Evolutionary conservation across 768 basidiomycete species (phyloP), one percentile per base, ranked within the genome.

Genomic region (Collybia mongolica): DNA sequence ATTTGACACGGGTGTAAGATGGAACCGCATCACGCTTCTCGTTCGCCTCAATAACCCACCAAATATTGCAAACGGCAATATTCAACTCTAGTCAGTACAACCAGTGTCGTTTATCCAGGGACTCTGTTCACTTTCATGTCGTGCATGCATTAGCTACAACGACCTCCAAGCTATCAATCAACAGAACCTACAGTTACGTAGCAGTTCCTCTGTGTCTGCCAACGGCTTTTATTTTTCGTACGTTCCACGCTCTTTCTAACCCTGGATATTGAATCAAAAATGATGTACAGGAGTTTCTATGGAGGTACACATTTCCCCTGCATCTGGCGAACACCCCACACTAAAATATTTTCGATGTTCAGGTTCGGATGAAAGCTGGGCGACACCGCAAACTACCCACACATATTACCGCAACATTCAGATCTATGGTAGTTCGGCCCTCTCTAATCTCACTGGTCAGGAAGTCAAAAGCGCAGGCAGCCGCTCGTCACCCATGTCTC

Each of bases 151-250:
- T 52, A 88, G 85, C 63, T 86, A 83, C 70, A 89, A 93, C 60
- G 83, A 87, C 59, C 71, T 80, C 2, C 74, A 75, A 40, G 88
- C 78, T 2, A 62, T 90, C 12, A 69, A 77, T 39, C 82, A 88
- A 61, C 62, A 72, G 22, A 74, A 82, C 56, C 70, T 93, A 18
- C 82, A 85, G 58, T 76, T 90, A 49, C 83, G 92, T 20, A 75
- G 74, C 19, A 72, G 67, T 24, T 64, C 75, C 18, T 65, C 67
- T 20, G 68, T 93, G 20, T 62, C 69, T 7, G 76, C 81, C 7
- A 84, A 83, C 28, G 90, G 92, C 6, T 65, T 93, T 42, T 92
- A 81, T 69, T 88, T 93, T 66, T 92, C 90, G 82, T 87, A 50
- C 65, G 83, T 66, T 5, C 24, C 28, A 50, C 6, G 48, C 22